Evolutionary conservation across 192 early-diverging fungal species (phyloP).

Genomic region (Thamnidium elegans): DNA sequence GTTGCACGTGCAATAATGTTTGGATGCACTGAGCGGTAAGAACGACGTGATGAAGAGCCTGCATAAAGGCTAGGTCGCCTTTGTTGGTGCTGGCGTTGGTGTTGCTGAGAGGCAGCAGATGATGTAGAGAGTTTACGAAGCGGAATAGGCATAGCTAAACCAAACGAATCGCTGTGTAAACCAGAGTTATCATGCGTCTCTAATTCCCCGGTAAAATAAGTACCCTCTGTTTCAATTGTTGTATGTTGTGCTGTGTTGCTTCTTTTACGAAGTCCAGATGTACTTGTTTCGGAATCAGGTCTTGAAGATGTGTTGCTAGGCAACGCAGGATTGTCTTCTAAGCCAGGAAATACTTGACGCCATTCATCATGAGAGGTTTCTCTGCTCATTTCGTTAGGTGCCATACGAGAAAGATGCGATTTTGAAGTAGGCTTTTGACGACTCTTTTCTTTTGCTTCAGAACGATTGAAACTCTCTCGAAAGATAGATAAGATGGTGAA

Average conservation of each 20-base stretch:
- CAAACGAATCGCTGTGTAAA: background rate
- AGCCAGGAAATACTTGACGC: slow-evolving; percentile 33
- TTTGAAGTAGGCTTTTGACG: background rate
- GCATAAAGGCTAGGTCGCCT: background rate
- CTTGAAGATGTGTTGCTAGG: background rate
- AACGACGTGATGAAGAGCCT: background rate
- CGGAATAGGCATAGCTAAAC: background rate
- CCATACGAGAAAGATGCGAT: slow-evolving; percentile 8
- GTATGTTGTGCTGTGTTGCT: background rate
- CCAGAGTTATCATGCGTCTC: background rate
- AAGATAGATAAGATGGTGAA: slow-evolving; percentile 92
- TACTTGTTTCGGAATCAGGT: background rate
- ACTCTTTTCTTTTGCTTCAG: slow-evolving; percentile 43
- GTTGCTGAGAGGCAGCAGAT: background rate
- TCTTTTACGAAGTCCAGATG: background rate
- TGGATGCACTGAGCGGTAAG: slow-evolving; percentile 54
- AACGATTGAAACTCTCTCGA: slow-evolving; percentile 67
- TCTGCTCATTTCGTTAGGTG: slow-evolving; percentile 14
- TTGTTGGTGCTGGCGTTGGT: background rate
- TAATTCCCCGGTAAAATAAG: background rate
- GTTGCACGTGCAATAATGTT: slow-evolving; percentile 83
- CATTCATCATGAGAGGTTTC: slow-evolving; percentile 35
- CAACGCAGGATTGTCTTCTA: slow-evolving; percentile 15
- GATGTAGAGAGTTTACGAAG: background rate
- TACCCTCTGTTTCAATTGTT: background rate